Evolutionary conservation across 177 flowering plant genomes (phyloP).

Genomic region (Vitis hybrid): DNA sequence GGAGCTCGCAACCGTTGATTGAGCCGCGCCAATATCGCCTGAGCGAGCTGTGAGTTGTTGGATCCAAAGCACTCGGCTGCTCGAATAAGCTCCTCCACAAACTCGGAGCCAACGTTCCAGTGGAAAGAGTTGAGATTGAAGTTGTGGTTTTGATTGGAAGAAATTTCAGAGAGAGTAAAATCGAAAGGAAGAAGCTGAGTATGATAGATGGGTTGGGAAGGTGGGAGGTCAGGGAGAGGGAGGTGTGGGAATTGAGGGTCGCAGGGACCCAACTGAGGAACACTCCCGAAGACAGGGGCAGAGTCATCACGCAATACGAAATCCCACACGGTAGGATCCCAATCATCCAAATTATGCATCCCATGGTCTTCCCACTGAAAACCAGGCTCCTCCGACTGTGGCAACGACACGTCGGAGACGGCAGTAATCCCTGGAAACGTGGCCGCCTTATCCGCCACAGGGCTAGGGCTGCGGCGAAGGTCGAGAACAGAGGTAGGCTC

Average conservation of each 20-base stretch:
- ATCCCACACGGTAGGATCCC: conserved; percentile 63
- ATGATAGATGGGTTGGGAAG: conserved; percentile 20
- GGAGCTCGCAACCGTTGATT: conserved; percentile 65
- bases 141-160: conserved; percentile 9
- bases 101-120: conserved; percentile 44
- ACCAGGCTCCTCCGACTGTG: conserved; percentile 19
- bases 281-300: conserved; percentile 12
- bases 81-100: conserved; percentile 61
- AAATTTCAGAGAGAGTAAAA: conserved; percentile 18
- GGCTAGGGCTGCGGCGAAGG: conserved; percentile 68
- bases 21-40: conserved; percentile 78
- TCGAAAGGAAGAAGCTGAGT: conserved; percentile 15
- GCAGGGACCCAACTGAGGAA: conserved; percentile 16
- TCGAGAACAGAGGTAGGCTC: conserved; percentile 87
- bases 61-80: conserved; percentile 75
- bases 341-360: conserved; percentile 48
- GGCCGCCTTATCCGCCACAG: conserved; percentile 33
- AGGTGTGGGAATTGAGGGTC: conserved; percentile 18
- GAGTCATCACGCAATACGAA: conserved; percentile 58
- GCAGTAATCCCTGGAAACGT: conserved; percentile 12
- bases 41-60: conserved; percentile 62
- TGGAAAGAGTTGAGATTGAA: conserved; percentile 13
- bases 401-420: conserved; percentile 9
- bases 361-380: conserved; percentile 46
- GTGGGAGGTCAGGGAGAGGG: conserved; percentile 24